A percentile compares a stretch with the other conserved stretches of the same genome.
Evolutionary conservation across 345 rosid species (phyloP).

Genomic region (Eucalyptus coolabah): DNA sequence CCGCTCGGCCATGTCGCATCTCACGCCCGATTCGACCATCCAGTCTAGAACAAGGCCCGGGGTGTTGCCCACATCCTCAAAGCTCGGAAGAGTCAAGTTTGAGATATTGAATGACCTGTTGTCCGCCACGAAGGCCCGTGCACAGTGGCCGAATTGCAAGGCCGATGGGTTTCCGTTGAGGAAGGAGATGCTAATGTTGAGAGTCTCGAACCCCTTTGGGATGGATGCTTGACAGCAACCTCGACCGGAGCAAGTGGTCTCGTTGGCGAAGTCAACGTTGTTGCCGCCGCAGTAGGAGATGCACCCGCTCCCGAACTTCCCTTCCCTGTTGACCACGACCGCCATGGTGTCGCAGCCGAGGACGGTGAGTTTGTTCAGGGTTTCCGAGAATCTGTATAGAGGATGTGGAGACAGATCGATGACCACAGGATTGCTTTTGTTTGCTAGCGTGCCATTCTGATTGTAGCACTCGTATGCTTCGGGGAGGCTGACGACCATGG

Average conservation of each 20-base stretch:
- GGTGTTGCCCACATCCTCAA: neutral
- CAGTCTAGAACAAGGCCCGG: neutral
- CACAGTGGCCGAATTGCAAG: neutral
- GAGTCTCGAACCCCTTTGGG: neutral
- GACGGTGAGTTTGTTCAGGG: neutral
- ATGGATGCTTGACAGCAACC: neutral
- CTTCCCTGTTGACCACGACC: accelerated
- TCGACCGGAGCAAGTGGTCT: neutral
- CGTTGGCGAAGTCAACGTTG: neutral
- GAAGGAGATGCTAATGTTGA: neutral
- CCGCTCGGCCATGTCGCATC: accelerated
- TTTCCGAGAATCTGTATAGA: neutral
- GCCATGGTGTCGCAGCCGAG: neutral
- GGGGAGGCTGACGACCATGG: too few relatives aligned
- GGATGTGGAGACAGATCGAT: too few relatives aligned
- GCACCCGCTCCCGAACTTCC: neutral
- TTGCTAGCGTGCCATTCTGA: too few relatives aligned
- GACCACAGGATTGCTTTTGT: too few relatives aligned
- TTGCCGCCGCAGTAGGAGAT: neutral
- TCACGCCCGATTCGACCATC: neutral
- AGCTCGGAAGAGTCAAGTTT: neutral
- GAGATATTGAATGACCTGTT: neutral
- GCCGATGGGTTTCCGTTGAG: too few relatives aligned
- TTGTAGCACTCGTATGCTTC: too few relatives aligned
- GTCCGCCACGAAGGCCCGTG: neutral